Evolutionary conservation across 1,284 basidiomycete species (phyloP).

Genomic region (Cystobasidium sp.): DNA sequence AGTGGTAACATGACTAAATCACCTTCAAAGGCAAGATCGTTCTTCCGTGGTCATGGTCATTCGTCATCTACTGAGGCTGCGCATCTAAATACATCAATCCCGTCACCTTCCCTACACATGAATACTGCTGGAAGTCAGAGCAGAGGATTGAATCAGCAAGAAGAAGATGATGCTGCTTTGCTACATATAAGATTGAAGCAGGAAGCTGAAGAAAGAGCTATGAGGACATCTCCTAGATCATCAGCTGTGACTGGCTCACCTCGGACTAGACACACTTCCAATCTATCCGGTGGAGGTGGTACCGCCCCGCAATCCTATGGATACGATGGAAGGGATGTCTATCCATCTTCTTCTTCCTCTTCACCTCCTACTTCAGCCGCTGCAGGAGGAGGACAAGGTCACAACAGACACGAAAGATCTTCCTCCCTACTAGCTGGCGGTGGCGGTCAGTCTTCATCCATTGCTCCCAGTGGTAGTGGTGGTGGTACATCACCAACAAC

Average conservation of each 20-base stretch:
- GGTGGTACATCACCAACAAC: background rate
- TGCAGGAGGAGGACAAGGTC: background rate
- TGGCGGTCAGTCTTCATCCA: slow-evolving; percentile 3
- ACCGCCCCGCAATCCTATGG: background rate
- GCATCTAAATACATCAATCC: background rate
- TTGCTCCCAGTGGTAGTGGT: background rate
- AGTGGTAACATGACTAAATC: background rate
- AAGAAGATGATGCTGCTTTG: slow-evolving; percentile 3
- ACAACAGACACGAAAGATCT: background rate
- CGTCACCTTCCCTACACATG: slow-evolving; percentile 7
- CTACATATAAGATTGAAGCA: slow-evolving; percentile 37
- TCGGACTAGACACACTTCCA: background rate
- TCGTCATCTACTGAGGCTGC: background rate
- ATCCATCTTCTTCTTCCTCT: background rate
- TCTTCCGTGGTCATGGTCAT: background rate
- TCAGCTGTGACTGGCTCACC: background rate
- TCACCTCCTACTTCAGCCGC: background rate
- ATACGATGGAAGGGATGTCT: slow-evolving; percentile 24
- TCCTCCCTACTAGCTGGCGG: slow-evolving; percentile 5
- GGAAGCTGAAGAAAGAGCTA: slow-evolving; percentile 33
- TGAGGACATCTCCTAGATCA: slow-evolving; percentile 9
- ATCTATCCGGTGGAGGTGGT: background rate
- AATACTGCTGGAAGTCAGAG: background rate
- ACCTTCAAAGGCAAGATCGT: background rate
- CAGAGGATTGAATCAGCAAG: background rate